Evolutionary conservation across 805 yeast species (phyloP), one percentile per base, ranked within the genome.

Genomic region (Zygosaccharomyces bisporus): DNA sequence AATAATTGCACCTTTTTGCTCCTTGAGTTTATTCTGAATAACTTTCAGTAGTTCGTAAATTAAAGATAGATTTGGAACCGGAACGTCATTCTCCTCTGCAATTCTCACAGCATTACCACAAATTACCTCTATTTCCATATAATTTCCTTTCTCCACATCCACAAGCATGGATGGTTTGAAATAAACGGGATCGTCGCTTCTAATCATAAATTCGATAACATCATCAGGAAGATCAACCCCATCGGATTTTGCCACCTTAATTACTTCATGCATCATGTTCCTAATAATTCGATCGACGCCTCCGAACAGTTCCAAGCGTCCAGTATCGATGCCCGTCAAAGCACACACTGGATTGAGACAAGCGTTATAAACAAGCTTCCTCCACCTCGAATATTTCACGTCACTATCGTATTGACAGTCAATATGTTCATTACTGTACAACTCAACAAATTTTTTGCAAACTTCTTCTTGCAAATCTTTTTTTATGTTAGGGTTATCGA

Each of bases 81-180:
- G 52, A 16, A 80, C 74, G 0, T 68, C 65, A 12, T 57, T 54
- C 49, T 70, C 71, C 31, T 66, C 63, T 7, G 82, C 83, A 37
- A 74, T 68, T 14, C 61, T 62, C 39, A 83, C 55, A 0, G 84
- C 71, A 53, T 81, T 84, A 3, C 90, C 88, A 40, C 85, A 65
- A 47, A 86, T 81, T 17, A 76, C 81, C 55, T 84, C 88, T 25
- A 79, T 63, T 61, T 86, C 93, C 54, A 84, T 75, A 39, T 79
- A 79, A 54, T 83, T 80, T 21, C 79, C 77, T 50, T 81, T 80
- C 39, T 76, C 67, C 17, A 73, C 72, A 57, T 83, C 90, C n/a
- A 81, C 83, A 46, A 76, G 66, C 90, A 83, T 83, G 2, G 88
- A 81, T 3, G 89, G 90, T 39, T 73, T 71, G 59, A 76, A 83